phyloP scores from a whole-genome alignment of 768 basidiomycete species.

The Pleurotus platypus region DNA sequence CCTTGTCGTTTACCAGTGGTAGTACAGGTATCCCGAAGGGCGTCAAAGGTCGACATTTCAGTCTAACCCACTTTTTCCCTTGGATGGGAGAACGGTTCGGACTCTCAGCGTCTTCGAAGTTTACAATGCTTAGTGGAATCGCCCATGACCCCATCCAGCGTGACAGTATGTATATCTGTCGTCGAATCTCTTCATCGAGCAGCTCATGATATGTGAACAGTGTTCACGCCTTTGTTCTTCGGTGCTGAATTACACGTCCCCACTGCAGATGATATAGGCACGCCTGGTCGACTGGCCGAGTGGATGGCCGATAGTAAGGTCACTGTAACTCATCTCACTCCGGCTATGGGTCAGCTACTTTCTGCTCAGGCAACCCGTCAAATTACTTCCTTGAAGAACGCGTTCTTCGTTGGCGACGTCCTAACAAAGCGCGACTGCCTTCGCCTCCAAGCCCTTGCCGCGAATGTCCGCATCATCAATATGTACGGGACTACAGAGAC shows the following conservation, averaged over 20 bases:
- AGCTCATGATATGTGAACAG: constrained; percentile 33
- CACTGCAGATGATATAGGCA: constrained; percentile 95
- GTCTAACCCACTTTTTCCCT: constrained; percentile 97
- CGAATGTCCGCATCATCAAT: constrained; percentile 93
- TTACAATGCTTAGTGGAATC: constrained; percentile 98
- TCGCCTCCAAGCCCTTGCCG: constrained; percentile 87
- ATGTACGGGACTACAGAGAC: constrained; percentile 99
- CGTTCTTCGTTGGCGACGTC: constrained; percentile 99
- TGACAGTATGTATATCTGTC: constrained; percentile 74
- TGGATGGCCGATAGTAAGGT: constrained; percentile 95
- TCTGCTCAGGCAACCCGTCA: constrained; percentile 76
- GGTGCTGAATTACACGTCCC: constrained; percentile 95
- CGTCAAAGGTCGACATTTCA: constrained; percentile 93
- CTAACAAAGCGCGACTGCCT: constrained; percentile 97
- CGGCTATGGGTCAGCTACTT: constrained; percentile 98
- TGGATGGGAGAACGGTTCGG: constrained; percentile 96
- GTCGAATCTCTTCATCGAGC: not conserved
- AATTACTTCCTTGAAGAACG: constrained; percentile 82
- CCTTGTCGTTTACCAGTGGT: constrained; percentile 94
- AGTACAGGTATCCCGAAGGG: constrained; percentile 98
- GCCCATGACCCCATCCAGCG: constrained; percentile 99
- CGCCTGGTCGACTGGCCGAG: constrained; percentile 91
- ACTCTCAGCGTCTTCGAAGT: constrained; percentile 70
- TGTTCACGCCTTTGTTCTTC: constrained; percentile 98
- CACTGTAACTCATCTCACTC: constrained; percentile 96